Evolutionary conservation across 2,329 filamentous ascomycete genomes (phyloP), one percentile per base, ranked within the genome.

Genomic region (Aspergillus sp.): DNA sequence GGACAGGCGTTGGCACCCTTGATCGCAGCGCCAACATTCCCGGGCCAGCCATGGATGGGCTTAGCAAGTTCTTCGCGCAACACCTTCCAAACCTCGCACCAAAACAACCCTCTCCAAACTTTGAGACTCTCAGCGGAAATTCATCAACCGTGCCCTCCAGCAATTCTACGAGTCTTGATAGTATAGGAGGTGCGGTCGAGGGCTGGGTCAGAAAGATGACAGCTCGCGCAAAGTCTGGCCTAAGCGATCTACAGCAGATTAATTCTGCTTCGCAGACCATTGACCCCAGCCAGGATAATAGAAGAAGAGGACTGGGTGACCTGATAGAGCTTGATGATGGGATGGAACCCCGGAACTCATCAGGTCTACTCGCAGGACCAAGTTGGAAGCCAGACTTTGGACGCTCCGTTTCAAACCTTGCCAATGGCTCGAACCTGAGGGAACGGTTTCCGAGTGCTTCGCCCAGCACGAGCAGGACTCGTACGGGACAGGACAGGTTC

Each of bases 191-290:
- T 6, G 90, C 91, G 2, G 89, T 98, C 31, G 95, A 98, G 78
- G 90, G 89, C 1, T 99, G 95, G 93, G 82, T 98, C 62, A 85
- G 93, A 63, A 92, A 92, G 64, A 88, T 96, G 43, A 92, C 92
- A 1, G 76, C 71, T 9, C 76, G 75, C 52, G 79, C 79, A 3
- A 79, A 79, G 54, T 68, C 73, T 8, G 73, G 76, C 11, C 66
- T 80, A 56, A 75, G 69, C 54, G 78, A 80, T 25, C 65, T 80
- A 19, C 77, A 80, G 58, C 74, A 77, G 62, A 64, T 68, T 17
- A 59, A 70, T n/a, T 66, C 70, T 7, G 64, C 56, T 28, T 59
- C 64, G 19, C 68, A 70, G 49, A 56, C 53, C 34, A 64, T 59
- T 19, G 67, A 68, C 28, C 65, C 69, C 34, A 69, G 69, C 30